Base-by-base conservation (phyloP, 2,329 filamentous ascomycete species). In the Colletotrichum gigasporum region DNA sequence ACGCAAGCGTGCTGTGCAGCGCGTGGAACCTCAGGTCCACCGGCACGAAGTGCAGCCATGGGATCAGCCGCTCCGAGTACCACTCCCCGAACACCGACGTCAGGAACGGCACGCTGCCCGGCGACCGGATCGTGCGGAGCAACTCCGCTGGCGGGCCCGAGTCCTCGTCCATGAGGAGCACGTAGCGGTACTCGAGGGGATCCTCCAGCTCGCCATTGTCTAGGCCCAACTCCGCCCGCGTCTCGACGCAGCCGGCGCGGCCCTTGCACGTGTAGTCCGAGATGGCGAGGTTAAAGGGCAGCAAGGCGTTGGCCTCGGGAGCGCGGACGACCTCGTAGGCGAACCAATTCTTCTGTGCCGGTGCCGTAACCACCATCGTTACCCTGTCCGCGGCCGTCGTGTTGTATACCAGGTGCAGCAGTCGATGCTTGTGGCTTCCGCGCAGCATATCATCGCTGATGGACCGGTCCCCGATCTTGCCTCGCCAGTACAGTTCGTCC, bases 21-120 rank as follows among this genome's bases (percentile, higher is more conserved):
- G 86, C 91, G 65, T 94, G 91, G 18, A 91, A 87, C 3, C 92
- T 85, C 2, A 90, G 69, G 72, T 96, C 92, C 14, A 94, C 78
- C 8, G 93, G 93, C 2, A 95, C 89, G 70, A 93, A 96, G 73
- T 96, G 92, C 44, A 90, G 79, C 92, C 92, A 96, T 0, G 92
- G 87, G 62, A 83, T 85, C 14, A 96, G 77, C 5, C 93, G 86
- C 51, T 90, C 88, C 63, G 92, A 90, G 75, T 90, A 92, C 93
- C 93, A 96, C 72, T 93, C 88, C 22, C 88, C 85, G 75, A 94
- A 95, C 6, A 95, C 81, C 0, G 88, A 88, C 2, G 87, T 86
- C 68, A 93, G 83, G 72, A 96, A 87, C 0, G 91, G 91, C 5
- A 94, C 82, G 48, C 85, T 89, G 26, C 61, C 48, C 66, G 80